Evolutionary conservation across 306 rosid genomes (phyloP).

Genomic region (Comarum palustre): DNA sequence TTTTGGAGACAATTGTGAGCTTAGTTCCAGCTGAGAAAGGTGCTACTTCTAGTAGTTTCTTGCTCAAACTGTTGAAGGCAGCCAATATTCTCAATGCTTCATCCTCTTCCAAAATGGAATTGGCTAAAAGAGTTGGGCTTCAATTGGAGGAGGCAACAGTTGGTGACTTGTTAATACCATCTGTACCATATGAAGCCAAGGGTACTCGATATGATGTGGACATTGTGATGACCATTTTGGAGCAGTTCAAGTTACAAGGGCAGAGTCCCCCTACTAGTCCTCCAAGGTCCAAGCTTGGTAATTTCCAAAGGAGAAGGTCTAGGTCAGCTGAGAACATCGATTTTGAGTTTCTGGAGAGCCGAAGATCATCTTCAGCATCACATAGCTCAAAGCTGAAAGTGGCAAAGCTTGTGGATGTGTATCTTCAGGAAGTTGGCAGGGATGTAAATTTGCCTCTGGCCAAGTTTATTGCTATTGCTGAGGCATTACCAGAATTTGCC

Average conservation of each 20-base stretch:
- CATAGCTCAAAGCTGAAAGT: constrained; percentile 83
- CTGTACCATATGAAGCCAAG: constrained; percentile 38
- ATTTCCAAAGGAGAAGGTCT: constrained; percentile 74
- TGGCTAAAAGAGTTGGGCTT: constrained; percentile 71
- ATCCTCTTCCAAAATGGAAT: constrained; percentile 70
- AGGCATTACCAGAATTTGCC: constrained; percentile 84
- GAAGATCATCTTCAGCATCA: constrained; percentile 95
- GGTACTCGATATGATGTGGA: constrained; percentile 69
- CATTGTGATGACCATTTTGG: constrained; percentile 66
- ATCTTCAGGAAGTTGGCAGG: constrained; percentile 78
- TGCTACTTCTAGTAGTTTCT: constrained; percentile 79
- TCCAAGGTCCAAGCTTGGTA: constrained; percentile 57
- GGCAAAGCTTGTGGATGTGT: constrained; percentile 84
- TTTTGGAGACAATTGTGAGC: constrained; percentile 84
- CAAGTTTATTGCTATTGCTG: constrained; percentile 72
- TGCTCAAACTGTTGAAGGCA: constrained; percentile 80
- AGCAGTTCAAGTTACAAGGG: constrained; percentile 73
- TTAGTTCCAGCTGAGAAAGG: constrained; percentile 86
- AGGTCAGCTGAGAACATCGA: constrained; percentile 88
- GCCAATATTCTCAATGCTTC: constrained; percentile 86
- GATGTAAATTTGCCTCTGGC: constrained; percentile 69
- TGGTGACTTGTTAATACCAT: constrained; percentile 75
- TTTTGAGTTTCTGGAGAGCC: constrained; percentile 85
- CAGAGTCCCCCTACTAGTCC: constrained; percentile 94
- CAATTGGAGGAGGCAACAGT: constrained; percentile 84